Percentiles rank a stretch among this genome's conserved stretches.
phyloP scores from a whole-genome alignment of 2,329 filamentous ascomycete species.

The Fusarium sp. region DNA sequence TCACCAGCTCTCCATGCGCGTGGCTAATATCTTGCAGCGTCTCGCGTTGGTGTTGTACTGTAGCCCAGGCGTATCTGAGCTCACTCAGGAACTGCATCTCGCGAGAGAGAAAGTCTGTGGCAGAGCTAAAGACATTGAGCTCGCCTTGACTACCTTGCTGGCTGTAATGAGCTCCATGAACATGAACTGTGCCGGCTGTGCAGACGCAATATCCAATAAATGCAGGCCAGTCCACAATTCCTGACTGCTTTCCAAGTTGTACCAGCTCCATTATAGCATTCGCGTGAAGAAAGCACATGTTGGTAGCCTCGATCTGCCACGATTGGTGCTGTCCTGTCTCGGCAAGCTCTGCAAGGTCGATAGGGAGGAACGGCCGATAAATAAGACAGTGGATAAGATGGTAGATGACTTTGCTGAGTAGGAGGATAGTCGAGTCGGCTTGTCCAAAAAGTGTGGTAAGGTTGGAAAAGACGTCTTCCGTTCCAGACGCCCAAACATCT shows the following conservation, averaged over 20 bases:
- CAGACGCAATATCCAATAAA: constrained; percentile 90
- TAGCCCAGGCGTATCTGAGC: constrained; percentile 80
- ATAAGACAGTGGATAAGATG: constrained; percentile 89
- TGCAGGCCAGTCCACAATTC: constrained; percentile 84
- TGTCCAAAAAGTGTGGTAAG: constrained; percentile 82
- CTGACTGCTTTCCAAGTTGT: constrained; percentile 79
- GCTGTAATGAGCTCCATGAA: constrained; percentile 86
- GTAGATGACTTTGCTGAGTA: constrained; percentile 88
- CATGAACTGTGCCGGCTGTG: constrained; percentile 88
- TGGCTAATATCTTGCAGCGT: constrained; percentile 82
- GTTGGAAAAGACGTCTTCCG: constrained; percentile 81
- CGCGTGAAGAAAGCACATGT: constrained; percentile 86
- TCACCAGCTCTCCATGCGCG: constrained; percentile 84
- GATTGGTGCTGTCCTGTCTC: constrained; percentile 87
- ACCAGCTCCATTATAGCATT: constrained; percentile 89
- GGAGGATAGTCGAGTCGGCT: constrained; percentile 79
- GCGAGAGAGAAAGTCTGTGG: constrained; percentile 77
- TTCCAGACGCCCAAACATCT: constrained; percentile 86
- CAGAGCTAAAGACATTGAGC: constrained; percentile 73
- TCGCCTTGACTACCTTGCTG: constrained; percentile 61
- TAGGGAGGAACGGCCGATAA: constrained; percentile 87
- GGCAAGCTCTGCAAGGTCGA: constrained; percentile 83
- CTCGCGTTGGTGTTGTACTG: constrained; percentile 83
- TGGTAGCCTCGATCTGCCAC: constrained; percentile 93
- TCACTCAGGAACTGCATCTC: constrained; percentile 86